phyloP scores from a whole-genome alignment of 1,284 basidiomycete species.

The Fomitopsis schrenkii region DNA sequence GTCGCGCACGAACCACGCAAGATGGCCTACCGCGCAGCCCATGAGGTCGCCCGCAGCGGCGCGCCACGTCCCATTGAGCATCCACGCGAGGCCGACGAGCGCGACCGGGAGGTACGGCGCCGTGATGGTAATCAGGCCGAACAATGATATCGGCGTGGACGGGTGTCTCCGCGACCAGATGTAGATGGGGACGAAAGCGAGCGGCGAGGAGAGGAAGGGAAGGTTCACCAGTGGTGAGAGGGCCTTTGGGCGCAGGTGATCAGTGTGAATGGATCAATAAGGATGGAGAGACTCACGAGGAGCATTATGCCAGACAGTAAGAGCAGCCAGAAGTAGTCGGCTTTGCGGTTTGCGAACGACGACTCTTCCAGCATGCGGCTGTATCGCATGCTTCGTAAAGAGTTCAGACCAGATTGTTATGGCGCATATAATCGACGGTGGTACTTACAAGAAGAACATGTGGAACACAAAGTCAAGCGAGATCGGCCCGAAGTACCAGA shows the following conservation, averaged over 20 bases:
- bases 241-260: slow-evolving; percentile 38
- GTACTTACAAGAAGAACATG: slow-evolving; percentile 92
- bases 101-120: slow-evolving; percentile 94
- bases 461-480: slow-evolving; percentile 96
- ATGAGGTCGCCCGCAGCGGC: slow-evolving; percentile 84
- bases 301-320: slow-evolving; percentile 78
- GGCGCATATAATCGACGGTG: background rate
- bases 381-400: slow-evolving; percentile 78
- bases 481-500: slow-evolving; percentile 94
- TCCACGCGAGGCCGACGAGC: slow-evolving; percentile 87
- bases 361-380: slow-evolving; percentile 95
- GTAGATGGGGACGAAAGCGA: slow-evolving; percentile 94
- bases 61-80: slow-evolving; percentile 83
- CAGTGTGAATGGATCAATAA: background rate
- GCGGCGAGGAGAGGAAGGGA: slow-evolving; percentile 84
- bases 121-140: slow-evolving; percentile 91
- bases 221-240: slow-evolving; percentile 86
- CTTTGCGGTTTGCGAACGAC: slow-evolving; percentile 85
- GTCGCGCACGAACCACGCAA: slow-evolving; percentile 91
- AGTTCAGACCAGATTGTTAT: background rate
- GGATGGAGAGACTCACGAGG: slow-evolving; percentile 49
- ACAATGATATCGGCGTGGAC: slow-evolving; percentile 90
- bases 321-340: slow-evolving; percentile 94
- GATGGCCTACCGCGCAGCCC: slow-evolving; percentile 87
- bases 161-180: slow-evolving; percentile 95